These are phyloP conservation scores for Venturiaceae sp. DNA, from an alignment of 2,329 filamentous ascomycete species.

Conservation along the genomic window DNA sequence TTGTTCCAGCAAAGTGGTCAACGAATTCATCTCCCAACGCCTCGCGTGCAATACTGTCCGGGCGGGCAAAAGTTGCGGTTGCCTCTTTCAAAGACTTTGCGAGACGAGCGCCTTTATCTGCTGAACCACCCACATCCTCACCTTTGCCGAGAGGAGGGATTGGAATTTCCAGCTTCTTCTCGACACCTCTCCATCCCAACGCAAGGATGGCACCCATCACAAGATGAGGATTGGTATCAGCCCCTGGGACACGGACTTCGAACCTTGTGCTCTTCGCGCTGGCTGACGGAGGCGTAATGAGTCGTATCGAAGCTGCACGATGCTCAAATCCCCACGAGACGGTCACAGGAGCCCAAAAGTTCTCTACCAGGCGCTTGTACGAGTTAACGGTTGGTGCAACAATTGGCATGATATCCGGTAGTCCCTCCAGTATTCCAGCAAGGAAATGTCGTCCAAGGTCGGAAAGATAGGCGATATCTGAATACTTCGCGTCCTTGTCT, in stretches of 20 bases:
- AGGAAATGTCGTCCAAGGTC: constrained; percentile 89
- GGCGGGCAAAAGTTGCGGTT: constrained; percentile 63
- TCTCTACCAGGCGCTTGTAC: constrained; percentile 96
- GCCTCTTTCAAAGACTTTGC: constrained; percentile 83
- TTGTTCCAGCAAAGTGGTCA: constrained; percentile 85
- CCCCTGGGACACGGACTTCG: constrained; percentile 88
- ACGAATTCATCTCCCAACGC: constrained; percentile 94
- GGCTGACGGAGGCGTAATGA: constrained; percentile 81
- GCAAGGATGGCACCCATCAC: constrained; percentile 81
- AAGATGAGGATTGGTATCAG: constrained; percentile 81
- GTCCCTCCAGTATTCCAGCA: constrained; percentile 76
- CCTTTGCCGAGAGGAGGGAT: constrained; percentile 78
- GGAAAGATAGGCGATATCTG: constrained; percentile 70
- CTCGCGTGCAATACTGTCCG: constrained; percentile 80
- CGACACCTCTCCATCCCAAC: constrained; percentile 81
- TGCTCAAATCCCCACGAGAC: constrained; percentile 97
- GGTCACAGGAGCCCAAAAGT: constrained; percentile 97
- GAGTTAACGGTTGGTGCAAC: constrained; percentile 93
- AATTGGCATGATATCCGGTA: constrained; percentile 93
- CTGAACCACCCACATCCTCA: constrained; percentile 63
- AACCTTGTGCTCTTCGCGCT: constrained; percentile 82
- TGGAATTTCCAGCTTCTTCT: constrained; percentile 80
- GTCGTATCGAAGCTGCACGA: constrained; percentile 77
- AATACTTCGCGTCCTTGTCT: constrained; percentile 62
- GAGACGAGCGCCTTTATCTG: constrained; percentile 65